phyloP scores from a whole-genome alignment of 192 early-diverging fungal genomes.

The Phlyctochytrium arcticum region DNA sequence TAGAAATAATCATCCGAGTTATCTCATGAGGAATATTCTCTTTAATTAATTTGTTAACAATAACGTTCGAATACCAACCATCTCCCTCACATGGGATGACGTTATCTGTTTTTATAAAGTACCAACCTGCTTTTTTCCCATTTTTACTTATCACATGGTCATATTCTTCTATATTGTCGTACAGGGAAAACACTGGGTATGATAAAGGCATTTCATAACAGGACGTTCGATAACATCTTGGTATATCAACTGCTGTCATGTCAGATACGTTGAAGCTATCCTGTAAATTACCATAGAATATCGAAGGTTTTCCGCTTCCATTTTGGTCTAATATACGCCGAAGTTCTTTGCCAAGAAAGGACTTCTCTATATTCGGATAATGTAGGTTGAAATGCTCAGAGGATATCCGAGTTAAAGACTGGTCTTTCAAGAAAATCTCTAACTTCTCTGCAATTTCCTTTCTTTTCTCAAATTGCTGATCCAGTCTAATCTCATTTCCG shows the following conservation, averaged over 20 bases:
- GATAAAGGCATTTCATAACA: background rate
- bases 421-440: background rate
- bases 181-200: conserved; percentile 6
- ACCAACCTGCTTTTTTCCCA: conserved; percentile 9
- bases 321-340: background rate
- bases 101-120: conserved; percentile 11
- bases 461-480: background rate
- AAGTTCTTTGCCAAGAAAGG: background rate
- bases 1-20: conserved; percentile 11
- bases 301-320: background rate
- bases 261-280: background rate
- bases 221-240: conserved; percentile 2
- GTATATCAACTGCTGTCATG: conserved; percentile 1
- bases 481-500: conserved; percentile 1
- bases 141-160: background rate
- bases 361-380: conserved; percentile 7
- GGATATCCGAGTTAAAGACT: background rate
- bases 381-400: background rate
- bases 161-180: background rate
- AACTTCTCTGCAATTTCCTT: background rate
- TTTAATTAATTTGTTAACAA: background rate
- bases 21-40: conserved; percentile 6
- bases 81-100: conserved; percentile 6
- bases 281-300: conserved; percentile 10
- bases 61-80: conserved; percentile 9